phyloP scores from a whole-genome alignment of 768 basidiomycete genomes.

The Auricularia auricula-judae region DNA sequence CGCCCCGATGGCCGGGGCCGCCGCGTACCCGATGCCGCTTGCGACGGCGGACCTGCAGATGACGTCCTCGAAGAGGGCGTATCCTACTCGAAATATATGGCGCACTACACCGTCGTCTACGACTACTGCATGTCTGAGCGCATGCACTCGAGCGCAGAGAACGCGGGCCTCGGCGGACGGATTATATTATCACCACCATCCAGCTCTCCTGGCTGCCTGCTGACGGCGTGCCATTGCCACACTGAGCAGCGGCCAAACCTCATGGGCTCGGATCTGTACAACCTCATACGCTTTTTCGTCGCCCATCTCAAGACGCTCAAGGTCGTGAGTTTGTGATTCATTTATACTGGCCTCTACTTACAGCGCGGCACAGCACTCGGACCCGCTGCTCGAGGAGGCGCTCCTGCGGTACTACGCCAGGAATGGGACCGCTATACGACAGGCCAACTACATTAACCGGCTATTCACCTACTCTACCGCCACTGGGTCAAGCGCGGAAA shows the following conservation, averaged over 20 bases:
- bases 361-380: constrained; percentile 45
- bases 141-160: too few species aligned
- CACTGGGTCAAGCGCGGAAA: constrained; percentile 99
- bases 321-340: constrained; percentile 33
- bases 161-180: constrained; percentile 18
- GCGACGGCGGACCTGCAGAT: too few species aligned
- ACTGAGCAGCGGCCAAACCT: constrained; percentile 68
- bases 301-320: constrained; percentile 59
- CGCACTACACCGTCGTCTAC: constrained; percentile 63
- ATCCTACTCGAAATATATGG: constrained; percentile 8
- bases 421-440: constrained; percentile 98
- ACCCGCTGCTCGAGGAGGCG: constrained; percentile 73
- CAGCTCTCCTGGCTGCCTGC: constrained; percentile 3
- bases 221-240: constrained; percentile 10
- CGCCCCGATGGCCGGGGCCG: too few species aligned
- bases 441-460: constrained; percentile 90
- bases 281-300: constrained; percentile 85
- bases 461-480: constrained; percentile 96
- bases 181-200: constrained; percentile 1
- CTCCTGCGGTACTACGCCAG: constrained; percentile 81
- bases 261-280: constrained; percentile 96
- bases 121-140: too few species aligned
- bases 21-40: too few species aligned
- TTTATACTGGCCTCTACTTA: background rate
- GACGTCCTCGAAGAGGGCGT: too few species aligned